phyloP scores from a whole-genome alignment of 2,329 filamentous ascomycete genomes.

The Cercospora canescens region DNA sequence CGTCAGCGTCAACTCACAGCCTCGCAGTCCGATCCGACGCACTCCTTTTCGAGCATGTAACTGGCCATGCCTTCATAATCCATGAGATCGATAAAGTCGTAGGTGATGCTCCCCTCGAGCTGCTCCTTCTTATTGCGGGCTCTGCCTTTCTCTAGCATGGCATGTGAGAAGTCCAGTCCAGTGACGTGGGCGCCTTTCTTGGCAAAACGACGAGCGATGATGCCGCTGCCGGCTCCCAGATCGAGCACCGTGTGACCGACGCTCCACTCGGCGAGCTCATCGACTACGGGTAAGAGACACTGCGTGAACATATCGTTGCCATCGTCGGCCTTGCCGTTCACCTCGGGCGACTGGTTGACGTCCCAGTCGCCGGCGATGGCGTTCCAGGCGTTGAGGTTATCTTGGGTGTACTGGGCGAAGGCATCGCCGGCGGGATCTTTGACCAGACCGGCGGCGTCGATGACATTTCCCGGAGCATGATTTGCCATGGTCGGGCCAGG shows the following conservation, averaged over 20 bases:
- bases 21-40: not conserved
- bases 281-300: slow-evolving; percentile 46
- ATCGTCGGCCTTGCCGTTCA: slow-evolving; percentile 29
- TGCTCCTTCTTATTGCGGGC: slow-evolving; percentile 22
- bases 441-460: slow-evolving; percentile 4
- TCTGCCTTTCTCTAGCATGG: slow-evolving; percentile 44
- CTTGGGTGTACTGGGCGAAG: slow-evolving; percentile 5
- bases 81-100: slow-evolving; percentile 44
- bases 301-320: slow-evolving; percentile 48
- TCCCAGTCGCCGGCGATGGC: slow-evolving; percentile 48
- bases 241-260: slow-evolving; percentile 43
- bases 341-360: slow-evolving; percentile 23
- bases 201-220: slow-evolving; percentile 49
- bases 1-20: not conserved
- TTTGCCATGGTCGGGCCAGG: slow-evolving; percentile 2
- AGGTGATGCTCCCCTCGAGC: slow-evolving; percentile 30
- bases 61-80: slow-evolving; percentile 34
- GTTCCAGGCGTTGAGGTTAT: slow-evolving; percentile 40
- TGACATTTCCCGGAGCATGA: not conserved
- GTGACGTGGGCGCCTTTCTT: slow-evolving; percentile 40
- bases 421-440: slow-evolving; percentile 2
- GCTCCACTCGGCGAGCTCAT: slow-evolving; percentile 36
- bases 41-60: slow-evolving; percentile 24
- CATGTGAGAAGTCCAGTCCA: slow-evolving; percentile 47
- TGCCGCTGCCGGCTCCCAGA: slow-evolving; percentile 53